Evolutionary conservation across 2,329 filamentous ascomycete species (phyloP), one percentile per base, ranked within the genome.

Genomic region (Geosmithia putterillii): DNA sequence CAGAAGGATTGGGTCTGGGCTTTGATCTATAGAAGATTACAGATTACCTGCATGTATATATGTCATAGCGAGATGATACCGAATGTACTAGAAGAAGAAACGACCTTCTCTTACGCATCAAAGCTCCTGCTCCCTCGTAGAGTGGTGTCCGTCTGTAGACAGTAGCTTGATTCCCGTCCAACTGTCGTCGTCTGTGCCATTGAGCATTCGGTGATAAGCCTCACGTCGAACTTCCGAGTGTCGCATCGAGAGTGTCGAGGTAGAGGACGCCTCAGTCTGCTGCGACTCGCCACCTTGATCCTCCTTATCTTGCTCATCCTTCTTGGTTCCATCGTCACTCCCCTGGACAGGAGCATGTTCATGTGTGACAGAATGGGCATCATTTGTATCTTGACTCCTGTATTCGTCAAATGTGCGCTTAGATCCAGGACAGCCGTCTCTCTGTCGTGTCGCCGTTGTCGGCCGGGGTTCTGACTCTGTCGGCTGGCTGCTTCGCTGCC

Each of bases 1-100:
- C 57, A 1, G 75, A 81, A 38, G 54, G 53, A 14, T 42, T 62
- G 41, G 42, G 42, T 14, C 43, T 44, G 14, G 43, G 43, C 14
- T 44, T 44, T 34, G 43, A 37, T 38, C 21, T 42, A 18, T 42
- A 23, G 35, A 21, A n/a, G n/a, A n/a, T n/a, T n/a, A n/a, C n/a
- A n/a, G n/a, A n/a, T n/a, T n/a, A n/a, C n/a, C n/a, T n/a, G n/a
- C n/a, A n/a, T n/a, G n/a, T 42, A 15, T 21, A 20, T 19, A 36
- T 40, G 19, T 14, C 23, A 32, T 32, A 21, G 7, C 9, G 18
- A 9, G 20, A 38, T 21, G 36, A 12, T 32, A 12, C 10, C 3
- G 9, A 5, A 35, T 35, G n/a, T 7, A 12, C 5, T 32, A 32
- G 15, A 32, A 12, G 15, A 32, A 32, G 28, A 4, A 32, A 32